Evolutionary conservation across 208 protist genomes (phyloP).

Genomic region (Entamoeba invadens): DNA sequence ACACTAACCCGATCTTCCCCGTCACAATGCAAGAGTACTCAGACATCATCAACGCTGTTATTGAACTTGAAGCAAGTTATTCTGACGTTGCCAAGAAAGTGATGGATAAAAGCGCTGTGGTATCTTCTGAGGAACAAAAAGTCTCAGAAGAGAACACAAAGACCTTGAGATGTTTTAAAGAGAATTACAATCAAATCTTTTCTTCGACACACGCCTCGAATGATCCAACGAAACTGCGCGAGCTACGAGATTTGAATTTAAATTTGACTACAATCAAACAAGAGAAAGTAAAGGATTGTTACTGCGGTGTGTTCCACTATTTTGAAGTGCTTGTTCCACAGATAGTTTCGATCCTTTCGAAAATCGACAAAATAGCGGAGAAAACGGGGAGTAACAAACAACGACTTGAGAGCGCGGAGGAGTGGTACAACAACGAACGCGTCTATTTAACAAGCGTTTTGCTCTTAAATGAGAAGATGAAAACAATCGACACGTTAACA

Average conservation of each 20-base stretch:
- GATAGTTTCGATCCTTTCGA: neutral
- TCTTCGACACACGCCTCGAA: too few relatives aligned
- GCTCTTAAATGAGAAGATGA: neutral
- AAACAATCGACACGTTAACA: neutral
- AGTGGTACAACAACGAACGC: neutral
- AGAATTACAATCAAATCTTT: too few relatives aligned
- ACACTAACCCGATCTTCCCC: neutral
- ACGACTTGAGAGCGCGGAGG: neutral
- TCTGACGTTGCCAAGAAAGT: neutral
- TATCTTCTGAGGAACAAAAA: neutral
- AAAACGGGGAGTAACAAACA: neutral
- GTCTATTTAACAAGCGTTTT: neutral
- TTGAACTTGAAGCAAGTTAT: neutral
- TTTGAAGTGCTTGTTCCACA: neutral
- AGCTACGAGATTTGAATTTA: too few relatives aligned
- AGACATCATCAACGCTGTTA: neutral
- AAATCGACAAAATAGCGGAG: neutral
- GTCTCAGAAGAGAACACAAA: neutral
- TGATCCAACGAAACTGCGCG: too few relatives aligned
- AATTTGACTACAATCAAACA: too few relatives aligned
- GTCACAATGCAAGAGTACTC: neutral
- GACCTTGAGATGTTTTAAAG: neutral
- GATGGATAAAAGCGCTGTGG: neutral
- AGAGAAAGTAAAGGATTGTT: too few relatives aligned
- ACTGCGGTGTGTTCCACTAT: neutral